Conservation (phyloP, 2,329 filamentous ascomycete genomes). For the Nothophaeocryptopus gaeumannii region DNA sequence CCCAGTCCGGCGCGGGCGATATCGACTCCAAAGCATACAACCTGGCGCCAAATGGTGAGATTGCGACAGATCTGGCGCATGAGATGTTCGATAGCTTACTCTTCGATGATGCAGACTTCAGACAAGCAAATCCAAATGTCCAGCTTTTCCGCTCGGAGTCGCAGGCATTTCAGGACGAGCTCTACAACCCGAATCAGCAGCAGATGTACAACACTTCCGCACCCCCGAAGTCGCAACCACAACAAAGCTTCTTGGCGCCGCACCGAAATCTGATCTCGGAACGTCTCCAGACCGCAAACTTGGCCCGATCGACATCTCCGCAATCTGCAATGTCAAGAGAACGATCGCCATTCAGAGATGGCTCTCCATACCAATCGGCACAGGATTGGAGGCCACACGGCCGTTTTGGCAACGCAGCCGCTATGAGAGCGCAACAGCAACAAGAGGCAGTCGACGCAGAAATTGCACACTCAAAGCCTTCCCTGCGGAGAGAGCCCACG, state of each 20-base stretch:
- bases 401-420: conserved; percentile 55
- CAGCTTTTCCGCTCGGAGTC: conserved; percentile 72
- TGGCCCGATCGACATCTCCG: conserved; percentile 60
- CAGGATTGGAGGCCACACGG: conserved; percentile 43
- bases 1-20: conserved; percentile 51
- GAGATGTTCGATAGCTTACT: conserved; percentile 65
- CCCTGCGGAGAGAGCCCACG: conserved; percentile 43
- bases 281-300: conserved; percentile 74
- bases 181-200: conserved; percentile 65
- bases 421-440: conserved; percentile 60
- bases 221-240: conserved; percentile 43
- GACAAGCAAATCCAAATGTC: conserved; percentile 63
- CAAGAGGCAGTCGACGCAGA: conserved; percentile 56
- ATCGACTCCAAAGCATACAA: conserved; percentile 55
- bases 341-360: conserved; percentile 77
- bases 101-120: conserved; percentile 54
- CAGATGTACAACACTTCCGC: conserved; percentile 58
- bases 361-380: conserved; percentile 51
- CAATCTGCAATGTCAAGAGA: conserved; percentile 56
- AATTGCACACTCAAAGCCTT: conserved; percentile 32
- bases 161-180: conserved; percentile 78
- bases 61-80: conserved; percentile 1
- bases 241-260: conserved; percentile 41
- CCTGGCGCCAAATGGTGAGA: conserved; percentile 55
- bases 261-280: conserved; percentile 66